These are phyloP conservation scores for Loxodes magnus DNA, from an alignment of 73 alveolate genomes.

Conservation along the genomic window DNA sequence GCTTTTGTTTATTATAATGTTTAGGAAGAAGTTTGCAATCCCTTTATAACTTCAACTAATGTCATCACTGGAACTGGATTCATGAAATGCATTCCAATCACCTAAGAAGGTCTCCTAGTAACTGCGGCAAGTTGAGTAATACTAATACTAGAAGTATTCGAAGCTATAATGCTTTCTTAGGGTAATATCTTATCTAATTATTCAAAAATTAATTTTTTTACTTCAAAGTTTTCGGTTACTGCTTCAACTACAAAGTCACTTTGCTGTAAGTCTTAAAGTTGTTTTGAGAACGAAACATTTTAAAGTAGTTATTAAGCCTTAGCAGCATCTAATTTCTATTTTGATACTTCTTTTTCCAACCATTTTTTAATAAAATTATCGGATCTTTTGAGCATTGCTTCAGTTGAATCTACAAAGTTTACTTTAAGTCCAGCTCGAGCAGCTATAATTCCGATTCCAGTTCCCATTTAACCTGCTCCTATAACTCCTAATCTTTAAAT, in stretches of 20 bases:
- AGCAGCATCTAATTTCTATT: conserved; percentile 42
- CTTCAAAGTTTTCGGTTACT: conserved; percentile 59
- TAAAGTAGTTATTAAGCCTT: conserved; percentile 29
- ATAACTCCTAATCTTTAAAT: conserved; percentile 77
- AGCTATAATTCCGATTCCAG: conserved; percentile 85
- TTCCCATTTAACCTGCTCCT: conserved; percentile 93
- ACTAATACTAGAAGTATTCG: conserved; percentile 89
- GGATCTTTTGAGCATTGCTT: conserved; percentile 29
- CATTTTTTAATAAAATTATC: conserved; percentile 37
- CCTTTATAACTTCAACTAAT: conserved; percentile 81
- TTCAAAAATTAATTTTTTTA: conserved; percentile 39
- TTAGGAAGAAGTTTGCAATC: conserved; percentile 64
- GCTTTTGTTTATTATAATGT: conserved; percentile 62
- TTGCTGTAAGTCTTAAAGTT: conserved; percentile 29
- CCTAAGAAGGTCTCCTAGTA: conserved; percentile 63
- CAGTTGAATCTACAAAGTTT: conserved; percentile 46
- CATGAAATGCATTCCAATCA: conserved; percentile 94
- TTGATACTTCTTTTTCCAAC: conserved; percentile 67
- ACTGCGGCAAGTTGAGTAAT: conserved; percentile 82
- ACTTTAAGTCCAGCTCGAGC: conserved; percentile 51
- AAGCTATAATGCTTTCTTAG: conserved; percentile 65
- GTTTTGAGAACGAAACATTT: conserved; percentile 17
- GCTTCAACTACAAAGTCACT: conserved; percentile 82
- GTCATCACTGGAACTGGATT: conserved; percentile 97
- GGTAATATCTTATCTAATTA: conserved; percentile 30